Conservation (phyloP, 2,329 filamentous ascomycete species). For the Lecanicillium sp. region DNA sequence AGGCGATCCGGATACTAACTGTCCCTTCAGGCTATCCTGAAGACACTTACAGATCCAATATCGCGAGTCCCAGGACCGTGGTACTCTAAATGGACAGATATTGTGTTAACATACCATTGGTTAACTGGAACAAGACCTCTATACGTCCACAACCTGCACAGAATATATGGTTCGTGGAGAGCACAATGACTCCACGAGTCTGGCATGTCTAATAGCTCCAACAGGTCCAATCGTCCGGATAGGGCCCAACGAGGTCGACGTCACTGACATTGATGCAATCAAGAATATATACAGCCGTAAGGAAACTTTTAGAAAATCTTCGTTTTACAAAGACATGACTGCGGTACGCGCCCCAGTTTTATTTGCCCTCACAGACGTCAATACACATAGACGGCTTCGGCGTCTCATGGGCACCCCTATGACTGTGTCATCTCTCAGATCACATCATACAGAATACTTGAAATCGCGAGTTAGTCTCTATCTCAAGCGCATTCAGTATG, state of each 20-base stretch:
- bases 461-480: constrained; percentile 11
- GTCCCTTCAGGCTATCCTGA: not conserved
- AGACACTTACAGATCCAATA: not conserved
- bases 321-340: constrained; percentile 11
- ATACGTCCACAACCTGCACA: not conserved
- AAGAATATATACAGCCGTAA: not conserved
- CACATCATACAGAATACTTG: not conserved
- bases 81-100: not conserved
- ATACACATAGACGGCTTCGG: not conserved
- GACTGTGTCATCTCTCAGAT: not conserved
- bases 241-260: not conserved
- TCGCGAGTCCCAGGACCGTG: not conserved
- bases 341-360: not conserved
- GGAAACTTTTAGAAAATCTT: not conserved
- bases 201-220: not conserved
- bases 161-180: constrained; percentile 1
- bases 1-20: too few species aligned
- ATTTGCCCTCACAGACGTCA: not conserved
- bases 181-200: too few species aligned
- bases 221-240: not conserved
- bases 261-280: not conserved
- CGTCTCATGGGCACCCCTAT: not conserved
- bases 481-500: not conserved
- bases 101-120: not conserved
- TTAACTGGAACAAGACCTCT: not conserved